Evolutionary conservation across 805 yeast species (phyloP), one percentile per base, ranked within the genome.

Genomic region (Saccharomycopsis fodiens): DNA sequence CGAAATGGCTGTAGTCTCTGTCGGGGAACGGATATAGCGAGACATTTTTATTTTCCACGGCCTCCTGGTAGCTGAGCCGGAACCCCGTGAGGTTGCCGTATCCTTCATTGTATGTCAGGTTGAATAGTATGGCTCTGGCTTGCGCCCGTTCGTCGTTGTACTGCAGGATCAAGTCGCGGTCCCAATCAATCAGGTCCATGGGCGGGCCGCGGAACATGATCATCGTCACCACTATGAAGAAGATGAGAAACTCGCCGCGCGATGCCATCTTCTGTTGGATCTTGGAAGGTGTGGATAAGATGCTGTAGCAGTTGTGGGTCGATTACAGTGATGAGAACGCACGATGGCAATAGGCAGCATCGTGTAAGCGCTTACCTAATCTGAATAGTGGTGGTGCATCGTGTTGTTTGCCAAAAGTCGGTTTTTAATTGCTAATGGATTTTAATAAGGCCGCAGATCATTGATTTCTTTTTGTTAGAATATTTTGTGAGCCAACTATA

Each of bases 51-150:
- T 73, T 73, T 3, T 65, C 59, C 1, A 71, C 17, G 13, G 68
- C 70, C 60, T 82, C 94, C 7, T 69, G 65, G 54, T 84, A 85
- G 25, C 86, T 76, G 29, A 81, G 61, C 54, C 69, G 71, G 47
- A 81, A 75, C 3, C 96, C 96, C 0, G 93, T 82, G 13, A 85
- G 59, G 54, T 84, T 82, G 1, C 84, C 83, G 57, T 79, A 80
- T 4, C 85, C 86, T 3, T 62, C 49, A 16, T 57, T 45, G 58
- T 72, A 80, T 1, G 72, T 67, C 8, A 74, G 59, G 32, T 68
- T 63, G 12, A 51, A 53, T 29, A 81, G 59, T 1, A 60, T 56
- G 2, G 59, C 51, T 20, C 63, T 44, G n/a, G 54, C 60, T 57
- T 41, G 58, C 69, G 52, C 53, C 53, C 50, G 53, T 52, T 39